phyloP scores from a whole-genome alignment of 148 eudicot genomes.

The Agrostemma githago region DNA sequence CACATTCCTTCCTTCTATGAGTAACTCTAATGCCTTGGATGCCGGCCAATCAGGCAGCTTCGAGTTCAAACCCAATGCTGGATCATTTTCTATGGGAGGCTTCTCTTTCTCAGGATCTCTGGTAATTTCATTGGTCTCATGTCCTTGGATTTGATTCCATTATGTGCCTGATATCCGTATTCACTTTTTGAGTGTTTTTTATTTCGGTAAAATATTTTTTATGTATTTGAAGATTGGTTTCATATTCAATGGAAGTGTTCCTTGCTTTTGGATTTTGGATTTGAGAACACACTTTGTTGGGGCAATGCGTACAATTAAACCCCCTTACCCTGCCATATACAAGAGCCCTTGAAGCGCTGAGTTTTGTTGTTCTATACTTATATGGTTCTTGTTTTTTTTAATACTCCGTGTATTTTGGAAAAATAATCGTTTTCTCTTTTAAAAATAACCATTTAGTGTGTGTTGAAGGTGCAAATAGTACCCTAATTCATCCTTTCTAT shows the following conservation, averaged over 20 bases:
- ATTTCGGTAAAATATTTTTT: background rate
- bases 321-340: background rate
- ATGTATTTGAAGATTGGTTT: slow-evolving; percentile 16
- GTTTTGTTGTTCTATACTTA: background rate
- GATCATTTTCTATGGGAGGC: slow-evolving; percentile 54
- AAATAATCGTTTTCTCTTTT: background rate
- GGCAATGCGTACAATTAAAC: background rate
- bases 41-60: slow-evolving; percentile 44
- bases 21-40: slow-evolving; percentile 39
- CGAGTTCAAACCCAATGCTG: slow-evolving; percentile 73
- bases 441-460: background rate
- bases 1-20: slow-evolving; percentile 40
- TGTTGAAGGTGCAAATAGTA: background rate
- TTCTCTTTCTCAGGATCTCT: slow-evolving; percentile 41
- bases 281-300: background rate
- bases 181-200: background rate
- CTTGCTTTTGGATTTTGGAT: background rate
- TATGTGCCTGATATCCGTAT: background rate
- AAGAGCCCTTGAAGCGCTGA: background rate
- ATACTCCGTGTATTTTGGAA: background rate
- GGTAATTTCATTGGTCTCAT: slow-evolving; percentile 39
- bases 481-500: slow-evolving; percentile 15
- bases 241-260: background rate
- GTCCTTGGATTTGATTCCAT: background rate
- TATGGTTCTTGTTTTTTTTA: background rate